Evolutionary conservation across 306 rosid genomes (phyloP).

Genomic region (Sicyos edulis): DNA sequence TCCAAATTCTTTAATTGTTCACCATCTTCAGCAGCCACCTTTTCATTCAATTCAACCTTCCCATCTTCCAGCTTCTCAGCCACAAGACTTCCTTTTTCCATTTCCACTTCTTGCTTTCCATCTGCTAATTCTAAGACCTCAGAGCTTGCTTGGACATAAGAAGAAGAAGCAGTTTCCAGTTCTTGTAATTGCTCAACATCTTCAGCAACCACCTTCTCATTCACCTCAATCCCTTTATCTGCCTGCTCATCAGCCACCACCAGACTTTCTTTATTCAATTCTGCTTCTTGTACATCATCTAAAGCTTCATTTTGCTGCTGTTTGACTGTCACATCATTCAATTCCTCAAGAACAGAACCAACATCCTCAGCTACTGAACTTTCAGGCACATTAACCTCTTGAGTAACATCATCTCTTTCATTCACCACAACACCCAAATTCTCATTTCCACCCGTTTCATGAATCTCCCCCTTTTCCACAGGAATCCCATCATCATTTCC

Average conservation of each 20-base stretch:
- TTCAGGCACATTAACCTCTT: neutral
- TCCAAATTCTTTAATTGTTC: neutral
- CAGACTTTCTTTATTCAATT: constrained; percentile 7
- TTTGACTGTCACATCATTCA: constrained; percentile 19
- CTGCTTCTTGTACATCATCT: constrained; percentile 12
- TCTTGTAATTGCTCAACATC: neutral
- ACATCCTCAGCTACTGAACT: too few species aligned
- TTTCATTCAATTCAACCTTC: constrained; percentile 23
- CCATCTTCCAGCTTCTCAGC: constrained; percentile 23
- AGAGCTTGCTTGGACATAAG: constrained; percentile 19
- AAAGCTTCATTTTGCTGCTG: constrained; percentile 1
- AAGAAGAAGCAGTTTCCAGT: neutral
- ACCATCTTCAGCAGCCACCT: constrained; percentile 22
- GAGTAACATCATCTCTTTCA: constrained; percentile 25
- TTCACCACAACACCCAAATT: constrained; percentile 22
- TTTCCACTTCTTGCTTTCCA: constrained; percentile 6
- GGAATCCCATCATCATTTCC: constrained; percentile 22
- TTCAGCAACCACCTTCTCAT: constrained; percentile 26
- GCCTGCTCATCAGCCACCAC: constrained; percentile 20
- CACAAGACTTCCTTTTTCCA: neutral
- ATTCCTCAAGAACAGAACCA: constrained; percentile 20
- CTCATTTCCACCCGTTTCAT: constrained; percentile 4
- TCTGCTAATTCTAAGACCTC: constrained; percentile 22
- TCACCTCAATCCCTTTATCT: constrained; percentile 20
- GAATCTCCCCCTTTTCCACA: constrained; percentile 19